Evolutionary conservation across 2,329 filamentous ascomycete genomes (phyloP).

Genomic region (Aspergillus persii): DNA sequence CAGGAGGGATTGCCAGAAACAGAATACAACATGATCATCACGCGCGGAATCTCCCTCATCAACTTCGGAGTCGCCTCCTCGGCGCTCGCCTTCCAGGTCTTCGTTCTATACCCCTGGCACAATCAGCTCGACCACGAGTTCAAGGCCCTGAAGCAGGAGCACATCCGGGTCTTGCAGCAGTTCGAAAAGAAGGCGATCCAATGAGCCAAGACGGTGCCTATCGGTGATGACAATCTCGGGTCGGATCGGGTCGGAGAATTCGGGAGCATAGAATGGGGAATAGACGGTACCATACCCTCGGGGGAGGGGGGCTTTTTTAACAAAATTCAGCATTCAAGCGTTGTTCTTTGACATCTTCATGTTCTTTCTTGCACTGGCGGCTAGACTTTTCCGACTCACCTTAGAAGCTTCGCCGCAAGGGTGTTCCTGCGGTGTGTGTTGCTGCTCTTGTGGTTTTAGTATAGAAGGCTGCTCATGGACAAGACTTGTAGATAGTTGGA

Average conservation of each 20-base stretch:
- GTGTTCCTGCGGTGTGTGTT: too few relatives aligned
- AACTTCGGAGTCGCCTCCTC: conserved; percentile 66
- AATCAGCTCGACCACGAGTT: conserved; percentile 64
- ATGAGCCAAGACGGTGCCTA: background rate
- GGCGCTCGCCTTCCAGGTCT: conserved; percentile 65
- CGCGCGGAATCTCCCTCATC: conserved; percentile 57
- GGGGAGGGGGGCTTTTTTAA: too few relatives aligned
- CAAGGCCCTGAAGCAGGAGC: conserved; percentile 57
- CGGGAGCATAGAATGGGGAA: background rate
- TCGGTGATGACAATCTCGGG: background rate
- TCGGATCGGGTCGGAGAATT: too few relatives aligned
- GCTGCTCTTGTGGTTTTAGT: too few relatives aligned
- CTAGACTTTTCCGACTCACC: too few relatives aligned
- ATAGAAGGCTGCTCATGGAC: too few relatives aligned
- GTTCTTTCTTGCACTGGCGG: too few relatives aligned
- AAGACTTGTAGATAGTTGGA: too few relatives aligned
- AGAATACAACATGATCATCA: conserved; percentile 41
- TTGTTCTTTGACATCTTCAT: too few relatives aligned
- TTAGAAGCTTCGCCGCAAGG: too few relatives aligned
- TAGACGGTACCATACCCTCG: background rate
- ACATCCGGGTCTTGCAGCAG: conserved; percentile 39
- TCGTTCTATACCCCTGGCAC: conserved; percentile 70
- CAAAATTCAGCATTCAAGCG: too few relatives aligned
- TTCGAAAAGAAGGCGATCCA: conserved; percentile 4
- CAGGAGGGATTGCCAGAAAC: background rate